Conservation (phyloP, 2,329 filamentous ascomycete species). For the Ophiostoma pallidulum region DNA sequence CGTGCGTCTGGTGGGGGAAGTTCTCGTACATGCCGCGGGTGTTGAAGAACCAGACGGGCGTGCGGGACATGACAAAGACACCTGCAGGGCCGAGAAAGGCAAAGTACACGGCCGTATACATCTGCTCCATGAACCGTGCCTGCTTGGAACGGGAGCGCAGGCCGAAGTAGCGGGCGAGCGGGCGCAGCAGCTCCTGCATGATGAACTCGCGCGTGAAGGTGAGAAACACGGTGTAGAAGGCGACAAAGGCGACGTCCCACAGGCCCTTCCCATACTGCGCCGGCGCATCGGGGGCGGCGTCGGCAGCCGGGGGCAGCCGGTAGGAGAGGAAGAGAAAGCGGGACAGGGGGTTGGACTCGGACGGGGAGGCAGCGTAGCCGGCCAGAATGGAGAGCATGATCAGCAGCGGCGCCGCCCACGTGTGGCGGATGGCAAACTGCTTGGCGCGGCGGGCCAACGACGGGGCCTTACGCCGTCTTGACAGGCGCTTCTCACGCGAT, state of each 20-base stretch:
- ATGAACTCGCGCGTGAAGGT: slow-evolving; percentile 92
- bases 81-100: slow-evolving; percentile 71
- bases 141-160: slow-evolving; percentile 69
- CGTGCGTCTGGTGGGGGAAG: slow-evolving; percentile 76
- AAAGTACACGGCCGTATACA: slow-evolving; percentile 91
- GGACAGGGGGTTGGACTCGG: slow-evolving; percentile 66
- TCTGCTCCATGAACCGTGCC: slow-evolving; percentile 89
- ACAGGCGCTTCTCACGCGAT: slow-evolving; percentile 31
- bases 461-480: slow-evolving; percentile 47
- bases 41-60: slow-evolving; percentile 96
- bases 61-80: slow-evolving; percentile 81
- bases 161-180: slow-evolving; percentile 60
- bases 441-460: slow-evolving; percentile 45
- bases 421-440: slow-evolving; percentile 45
- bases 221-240: slow-evolving; percentile 81
- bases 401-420: slow-evolving; percentile 57
- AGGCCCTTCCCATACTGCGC: slow-evolving; percentile 80
- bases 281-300: slow-evolving; percentile 32
- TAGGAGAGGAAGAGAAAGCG: slow-evolving; percentile 88
- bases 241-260: slow-evolving; percentile 77
- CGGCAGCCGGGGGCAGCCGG: slow-evolving; percentile 47
- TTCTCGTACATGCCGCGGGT: slow-evolving; percentile 80
- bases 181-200: slow-evolving; percentile 82
- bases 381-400: slow-evolving; percentile 54
- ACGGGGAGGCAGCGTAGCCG: slow-evolving; percentile 67